Base-by-base conservation (phyloP, 352 stramenopile genomes). In the Paralagenidium karlingii region DNA sequence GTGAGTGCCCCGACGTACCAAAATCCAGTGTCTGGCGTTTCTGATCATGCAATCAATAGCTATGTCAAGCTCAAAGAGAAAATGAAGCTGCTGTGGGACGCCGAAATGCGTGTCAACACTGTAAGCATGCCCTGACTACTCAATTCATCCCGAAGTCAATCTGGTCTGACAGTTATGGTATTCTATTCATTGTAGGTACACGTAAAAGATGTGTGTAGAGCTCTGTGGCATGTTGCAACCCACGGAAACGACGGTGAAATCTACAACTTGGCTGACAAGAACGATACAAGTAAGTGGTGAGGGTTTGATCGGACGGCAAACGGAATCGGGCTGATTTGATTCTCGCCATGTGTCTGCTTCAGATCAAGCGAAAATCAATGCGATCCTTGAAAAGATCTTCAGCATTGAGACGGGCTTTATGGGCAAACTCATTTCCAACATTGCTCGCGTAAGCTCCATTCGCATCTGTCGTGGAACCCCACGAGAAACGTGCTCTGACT, bases 61-160 rank as follows among this genome's bases (percentile, higher is more conserved):
- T 89, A 89, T 32, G 68, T 85, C 25, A 82, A 85, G 58, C 38
- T 92, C 24, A 49, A 80, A 22, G 78, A 92, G 45, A 88, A 84
- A 44, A 92, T 92, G 78, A 89, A 83, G 63, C 46, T 92, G 33
- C 55, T 92, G 1, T 92, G 78, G 78, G 74, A 89, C 38, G 65
- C 68, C 0, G 78, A 92, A 49, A 85, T 92, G 76, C 70, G 76
- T 26, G 58, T 92, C 30, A 89, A 92, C 54, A 92, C 78, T 41
- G 78, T 91, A 45, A 34, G 31, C 34, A 21, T 7, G 2, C 21
- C 19, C 3, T 27, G 9, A 16, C 10, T 18, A 34, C 12, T 18
- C 24, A 4, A 40, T 15, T 25, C 15, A 33, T 33, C 28, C 13
- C 28, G 28, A 13, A 33, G 15, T 33, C 28, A 13, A 13, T 33